Evolutionary conservation across 2,329 filamentous ascomycete species (phyloP).

Genomic region (Rosellinia necatrix): DNA sequence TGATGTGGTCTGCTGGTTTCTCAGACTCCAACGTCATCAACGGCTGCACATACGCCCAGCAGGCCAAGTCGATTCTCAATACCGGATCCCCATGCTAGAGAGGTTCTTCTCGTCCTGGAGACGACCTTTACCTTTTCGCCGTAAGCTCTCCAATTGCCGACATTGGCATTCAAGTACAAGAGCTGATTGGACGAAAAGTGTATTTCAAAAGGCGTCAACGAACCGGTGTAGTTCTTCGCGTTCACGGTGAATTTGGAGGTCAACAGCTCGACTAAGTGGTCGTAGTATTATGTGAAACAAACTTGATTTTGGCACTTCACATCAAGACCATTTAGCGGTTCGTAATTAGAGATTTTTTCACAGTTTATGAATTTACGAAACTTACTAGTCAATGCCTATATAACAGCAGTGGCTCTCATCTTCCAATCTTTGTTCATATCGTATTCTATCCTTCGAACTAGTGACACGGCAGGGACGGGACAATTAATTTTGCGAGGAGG

Average conservation of each 20-base stretch:
- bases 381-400: neutral
- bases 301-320: neutral
- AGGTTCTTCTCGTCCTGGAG: neutral
- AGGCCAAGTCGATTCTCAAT: slow-evolving; percentile 44
- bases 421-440: too few relatives aligned
- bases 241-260: slow-evolving; percentile 1
- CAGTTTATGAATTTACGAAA: slow-evolving; percentile 2
- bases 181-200: neutral
- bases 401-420: neutral
- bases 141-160: neutral
- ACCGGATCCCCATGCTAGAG: slow-evolving; percentile 38
- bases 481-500: too few relatives aligned
- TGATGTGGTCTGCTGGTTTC: slow-evolving; percentile 50
- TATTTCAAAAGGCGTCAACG: neutral
- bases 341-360: neutral
- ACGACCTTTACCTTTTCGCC: neutral
- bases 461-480: too few relatives aligned
- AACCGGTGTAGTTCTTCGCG: neutral
- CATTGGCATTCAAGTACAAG: neutral
- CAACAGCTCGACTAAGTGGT: slow-evolving; percentile 10
- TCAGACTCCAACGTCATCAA: slow-evolving; percentile 43
- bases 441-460: too few relatives aligned
- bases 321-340: neutral
- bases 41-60: slow-evolving; percentile 49
- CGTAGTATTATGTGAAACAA: neutral